Percentiles rank a stretch among this genome's conserved stretches.
Evolutionary conservation across 441 rosid species (phyloP).

Genomic region (Hura crepitans): DNA sequence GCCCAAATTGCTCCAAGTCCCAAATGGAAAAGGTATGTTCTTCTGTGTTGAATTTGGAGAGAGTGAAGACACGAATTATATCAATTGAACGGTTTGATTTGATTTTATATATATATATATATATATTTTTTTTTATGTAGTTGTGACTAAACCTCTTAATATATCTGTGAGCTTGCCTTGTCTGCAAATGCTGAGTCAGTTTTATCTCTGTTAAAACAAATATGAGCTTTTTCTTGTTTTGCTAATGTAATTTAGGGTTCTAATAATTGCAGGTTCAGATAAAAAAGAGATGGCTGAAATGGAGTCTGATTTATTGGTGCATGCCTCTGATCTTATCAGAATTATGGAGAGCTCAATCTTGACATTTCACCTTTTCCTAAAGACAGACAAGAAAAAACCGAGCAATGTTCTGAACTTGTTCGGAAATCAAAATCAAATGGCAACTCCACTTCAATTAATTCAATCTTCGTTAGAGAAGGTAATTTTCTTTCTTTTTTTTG

Average conservation of each 20-base stretch:
- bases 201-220: slow-evolving; percentile 1
- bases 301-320: slow-evolving; percentile 51
- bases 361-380: slow-evolving; percentile 62
- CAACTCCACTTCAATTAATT: slow-evolving; percentile 71
- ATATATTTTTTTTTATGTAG: not conserved
- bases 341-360: slow-evolving; percentile 66
- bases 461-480: slow-evolving; percentile 80
- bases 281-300: slow-evolving; percentile 47
- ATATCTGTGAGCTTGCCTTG: not conserved
- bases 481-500: not conserved
- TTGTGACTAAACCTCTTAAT: not conserved
- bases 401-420: slow-evolving; percentile 51
- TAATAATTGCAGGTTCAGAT: slow-evolving; percentile 49
- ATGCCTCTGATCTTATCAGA: slow-evolving; percentile 59
- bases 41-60: not conserved
- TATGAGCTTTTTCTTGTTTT: not conserved
- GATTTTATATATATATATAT: no score
- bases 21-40: slow-evolving; percentile 65
- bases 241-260: not conserved
- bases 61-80: not conserved
- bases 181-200: not conserved
- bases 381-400: slow-evolving; percentile 70
- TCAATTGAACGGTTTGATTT: not conserved
- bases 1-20: slow-evolving; percentile 87
- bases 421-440: slow-evolving; percentile 59